Conservation (phyloP, 2,329 filamentous ascomycete species). For the Periconia sp. region DNA sequence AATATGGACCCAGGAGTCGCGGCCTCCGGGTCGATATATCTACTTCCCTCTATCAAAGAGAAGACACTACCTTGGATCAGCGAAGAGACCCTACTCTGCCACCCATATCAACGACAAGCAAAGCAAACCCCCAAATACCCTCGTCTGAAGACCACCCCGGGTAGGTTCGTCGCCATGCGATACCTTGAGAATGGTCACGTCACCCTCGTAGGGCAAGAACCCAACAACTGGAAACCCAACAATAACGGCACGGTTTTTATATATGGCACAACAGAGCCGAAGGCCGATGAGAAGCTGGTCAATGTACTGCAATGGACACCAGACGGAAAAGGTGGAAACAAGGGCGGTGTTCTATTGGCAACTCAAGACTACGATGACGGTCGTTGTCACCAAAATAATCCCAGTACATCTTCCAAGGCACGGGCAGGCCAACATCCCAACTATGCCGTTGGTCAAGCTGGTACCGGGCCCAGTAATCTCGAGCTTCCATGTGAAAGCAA, state of each 20-base stretch:
- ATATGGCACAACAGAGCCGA: slow-evolving; percentile 52
- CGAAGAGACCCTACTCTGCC: slow-evolving; percentile 62
- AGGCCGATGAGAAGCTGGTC: slow-evolving; percentile 58
- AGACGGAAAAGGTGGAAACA: slow-evolving; percentile 79
- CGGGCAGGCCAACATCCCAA: slow-evolving; percentile 63
- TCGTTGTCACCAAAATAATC: slow-evolving; percentile 81
- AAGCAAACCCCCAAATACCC: slow-evolving; percentile 58
- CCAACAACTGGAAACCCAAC: slow-evolving; percentile 45
- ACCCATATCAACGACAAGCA: slow-evolving; percentile 60
- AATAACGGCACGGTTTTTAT: slow-evolving; percentile 51
- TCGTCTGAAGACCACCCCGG: slow-evolving; percentile 59
- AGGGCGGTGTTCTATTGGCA: slow-evolving; percentile 73
- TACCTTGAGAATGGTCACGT: slow-evolving; percentile 57
- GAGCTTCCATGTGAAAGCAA: slow-evolving; percentile 81
- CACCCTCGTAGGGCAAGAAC: slow-evolving; percentile 41
- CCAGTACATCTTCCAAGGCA: slow-evolving; percentile 55
- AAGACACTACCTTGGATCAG: slow-evolving; percentile 50
- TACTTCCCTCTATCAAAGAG: slow-evolving; percentile 55
- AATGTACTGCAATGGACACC: slow-evolving; percentile 78
- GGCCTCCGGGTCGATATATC: slow-evolving; percentile 58
- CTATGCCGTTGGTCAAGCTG: slow-evolving; percentile 52
- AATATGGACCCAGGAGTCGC: slow-evolving; percentile 63
- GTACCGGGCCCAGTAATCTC: slow-evolving; percentile 36
- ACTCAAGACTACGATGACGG: slow-evolving; percentile 86
- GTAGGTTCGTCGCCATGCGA: slow-evolving; percentile 51